These are phyloP conservation scores for Colletotrichum sp. DNA, from an alignment of 2,329 filamentous ascomycete species.

Conservation along the genomic window DNA sequence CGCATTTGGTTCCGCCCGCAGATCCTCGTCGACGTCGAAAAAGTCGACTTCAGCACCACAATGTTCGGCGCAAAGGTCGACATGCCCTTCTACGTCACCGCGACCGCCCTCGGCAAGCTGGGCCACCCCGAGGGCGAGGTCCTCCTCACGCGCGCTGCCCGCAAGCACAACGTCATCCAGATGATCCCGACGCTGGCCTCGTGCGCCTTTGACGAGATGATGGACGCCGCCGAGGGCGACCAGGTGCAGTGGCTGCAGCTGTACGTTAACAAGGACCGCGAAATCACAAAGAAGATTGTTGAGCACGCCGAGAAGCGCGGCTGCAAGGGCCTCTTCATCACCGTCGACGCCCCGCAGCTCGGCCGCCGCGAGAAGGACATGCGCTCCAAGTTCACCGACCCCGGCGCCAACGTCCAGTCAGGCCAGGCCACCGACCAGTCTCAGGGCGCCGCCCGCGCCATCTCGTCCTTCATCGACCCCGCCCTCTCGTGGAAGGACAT, in stretches of 20 bases:
- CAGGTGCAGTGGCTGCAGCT: constrained; percentile 97
- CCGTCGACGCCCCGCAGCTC: constrained; percentile 94
- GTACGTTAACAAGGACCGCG: constrained; percentile 95
- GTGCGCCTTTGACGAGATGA: constrained; percentile 96
- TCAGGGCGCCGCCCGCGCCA: constrained; percentile 93
- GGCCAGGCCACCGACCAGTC: constrained; percentile 80
- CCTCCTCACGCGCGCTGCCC: constrained; percentile 81
- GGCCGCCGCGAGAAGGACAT: constrained; percentile 97
- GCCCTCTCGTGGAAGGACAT: constrained; percentile 93
- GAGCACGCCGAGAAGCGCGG: constrained; percentile 89
- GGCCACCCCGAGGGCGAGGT: constrained; percentile 95
- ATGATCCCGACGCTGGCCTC: constrained; percentile 99
- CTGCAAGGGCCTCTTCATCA: constrained; percentile 97
- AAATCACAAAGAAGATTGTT: constrained; percentile 88
- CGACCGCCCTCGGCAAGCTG: constrained; percentile 93
- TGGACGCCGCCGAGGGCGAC: constrained; percentile 79
- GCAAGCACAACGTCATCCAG: constrained; percentile 89
- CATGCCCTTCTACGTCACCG: constrained; percentile 95
- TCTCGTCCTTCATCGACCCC: constrained; percentile 96
- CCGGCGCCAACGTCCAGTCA: constrained; percentile 81
- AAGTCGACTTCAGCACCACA: constrained; percentile 84
- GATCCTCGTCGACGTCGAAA: constrained; percentile 86
- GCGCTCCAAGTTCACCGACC: constrained; percentile 88
- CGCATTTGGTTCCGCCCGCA: constrained; percentile 96
- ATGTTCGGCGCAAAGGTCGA: constrained; percentile 89